phyloP scores from a whole-genome alignment of 129 eudicot genomes.

The Apium graveolens region DNA sequence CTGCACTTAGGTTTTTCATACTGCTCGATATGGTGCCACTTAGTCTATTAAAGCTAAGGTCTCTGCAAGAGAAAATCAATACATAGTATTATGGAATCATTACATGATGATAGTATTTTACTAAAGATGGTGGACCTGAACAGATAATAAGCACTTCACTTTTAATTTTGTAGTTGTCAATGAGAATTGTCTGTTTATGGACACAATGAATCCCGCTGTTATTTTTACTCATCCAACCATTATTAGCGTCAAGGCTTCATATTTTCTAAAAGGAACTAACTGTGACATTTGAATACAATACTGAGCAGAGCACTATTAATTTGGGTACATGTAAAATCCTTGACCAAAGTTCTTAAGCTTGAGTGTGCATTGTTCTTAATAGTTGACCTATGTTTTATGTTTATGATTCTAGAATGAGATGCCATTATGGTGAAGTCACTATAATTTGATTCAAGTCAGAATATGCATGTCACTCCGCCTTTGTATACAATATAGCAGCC shows the following conservation, averaged over 20 bases:
- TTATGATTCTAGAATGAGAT: too few species aligned
- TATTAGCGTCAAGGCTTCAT: background rate
- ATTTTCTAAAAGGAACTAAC: background rate
- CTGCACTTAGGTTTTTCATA: conserved; percentile 6
- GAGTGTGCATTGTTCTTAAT: background rate
- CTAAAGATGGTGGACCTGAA: background rate
- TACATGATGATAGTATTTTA: background rate
- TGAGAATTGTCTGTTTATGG: too few species aligned
- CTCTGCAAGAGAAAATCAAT: conserved; percentile 31
- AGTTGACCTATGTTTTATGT: background rate
- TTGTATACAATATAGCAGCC: background rate
- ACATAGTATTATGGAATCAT: background rate
- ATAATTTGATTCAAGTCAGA: background rate
- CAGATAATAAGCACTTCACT: background rate
- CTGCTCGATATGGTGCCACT: conserved; percentile 38
- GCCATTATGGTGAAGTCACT: background rate
- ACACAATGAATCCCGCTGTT: too few species aligned
- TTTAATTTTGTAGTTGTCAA: background rate
- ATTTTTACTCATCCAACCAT: background rate
- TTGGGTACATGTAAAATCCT: background rate
- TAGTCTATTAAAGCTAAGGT: conserved; percentile 49
- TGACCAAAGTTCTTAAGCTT: background rate
- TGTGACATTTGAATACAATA: too few species aligned
- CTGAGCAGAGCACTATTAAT: background rate
- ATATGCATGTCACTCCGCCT: too few species aligned